These are phyloP conservation scores for Chlamydomonas sp. DNA, from an alignment of 139 green algal genomes.

Conservation along the genomic window DNA sequence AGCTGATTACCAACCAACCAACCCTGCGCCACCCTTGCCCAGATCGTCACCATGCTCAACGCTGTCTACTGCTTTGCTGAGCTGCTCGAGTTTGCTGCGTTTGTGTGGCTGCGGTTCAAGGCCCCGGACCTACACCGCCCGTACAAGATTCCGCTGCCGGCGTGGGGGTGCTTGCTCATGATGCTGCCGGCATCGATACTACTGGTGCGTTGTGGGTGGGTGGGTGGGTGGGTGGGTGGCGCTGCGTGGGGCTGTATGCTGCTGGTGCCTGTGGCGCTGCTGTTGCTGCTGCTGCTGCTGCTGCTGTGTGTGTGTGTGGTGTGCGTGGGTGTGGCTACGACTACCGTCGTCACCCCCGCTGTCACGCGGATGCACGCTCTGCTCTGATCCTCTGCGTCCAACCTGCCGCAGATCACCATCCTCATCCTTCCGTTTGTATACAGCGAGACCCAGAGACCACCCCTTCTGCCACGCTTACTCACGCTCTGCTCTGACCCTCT, in stretches of 20 bases:
- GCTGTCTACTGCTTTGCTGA: constrained; percentile 90
- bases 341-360: too few species aligned
- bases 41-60: constrained; percentile 86
- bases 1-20: too few species aligned
- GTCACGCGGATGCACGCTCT: too few species aligned
- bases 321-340: too few species aligned
- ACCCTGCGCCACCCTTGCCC: too few species aligned
- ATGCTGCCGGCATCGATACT: constrained; percentile 65
- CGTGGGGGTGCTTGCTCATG: constrained; percentile 66
- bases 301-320: neutral
- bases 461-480: too few species aligned
- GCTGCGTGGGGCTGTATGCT: neutral
- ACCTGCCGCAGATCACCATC: constrained; percentile 27
- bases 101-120: constrained; percentile 74
- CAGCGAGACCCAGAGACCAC: too few species aligned
- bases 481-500: too few species aligned
- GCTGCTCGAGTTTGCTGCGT: constrained; percentile 93
- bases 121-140: constrained; percentile 53
- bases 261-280: neutral
- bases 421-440: constrained; percentile 49
- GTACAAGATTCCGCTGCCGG: constrained; percentile 70
- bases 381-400: too few species aligned
- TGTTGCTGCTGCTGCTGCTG: neutral
- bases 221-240: too few species aligned
- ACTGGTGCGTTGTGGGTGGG: constrained; percentile 36